Percentiles rank a stretch among this genome's conserved stretches.
Evolutionary conservation across 768 basidiomycete species (phyloP).

Genomic region (Amanita rimosa): DNA sequence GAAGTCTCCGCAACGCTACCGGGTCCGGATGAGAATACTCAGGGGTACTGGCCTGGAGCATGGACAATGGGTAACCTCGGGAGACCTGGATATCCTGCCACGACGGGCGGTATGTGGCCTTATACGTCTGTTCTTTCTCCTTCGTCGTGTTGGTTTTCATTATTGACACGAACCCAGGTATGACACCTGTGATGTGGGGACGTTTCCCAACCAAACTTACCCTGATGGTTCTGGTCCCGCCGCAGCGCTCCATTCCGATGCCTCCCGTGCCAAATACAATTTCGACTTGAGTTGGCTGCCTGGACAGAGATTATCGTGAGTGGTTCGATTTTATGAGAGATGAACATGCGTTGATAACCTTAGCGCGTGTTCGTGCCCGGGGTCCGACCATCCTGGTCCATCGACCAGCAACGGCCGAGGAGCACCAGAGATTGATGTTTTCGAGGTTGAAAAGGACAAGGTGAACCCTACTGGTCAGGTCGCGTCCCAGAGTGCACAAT

Average conservation of each 20-base stretch:
- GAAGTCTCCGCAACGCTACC: slow-evolving; percentile 56
- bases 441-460: slow-evolving; percentile 68
- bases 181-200: slow-evolving; percentile 65
- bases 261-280: slow-evolving; percentile 40
- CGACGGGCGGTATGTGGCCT: slow-evolving; percentile 78
- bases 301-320: slow-evolving; percentile 68
- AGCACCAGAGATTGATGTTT: slow-evolving; percentile 75
- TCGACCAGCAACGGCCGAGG: slow-evolving; percentile 41
- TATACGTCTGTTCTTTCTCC: slow-evolving; percentile 37
- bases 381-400: slow-evolving; percentile 74
- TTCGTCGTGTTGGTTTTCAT: too few species aligned
- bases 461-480: slow-evolving; percentile 30
- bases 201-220: slow-evolving; percentile 60
- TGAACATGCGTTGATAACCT: neutral
- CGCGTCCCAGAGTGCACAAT: slow-evolving; percentile 69
- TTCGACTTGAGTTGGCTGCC: slow-evolving; percentile 59
- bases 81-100: slow-evolving; percentile 68
- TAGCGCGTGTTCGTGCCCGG: slow-evolving; percentile 68
- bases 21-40: slow-evolving; percentile 40
- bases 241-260: slow-evolving; percentile 44
- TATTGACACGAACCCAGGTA: slow-evolving; percentile 1
- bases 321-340: slow-evolving; percentile 3
- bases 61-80: slow-evolving; percentile 91
- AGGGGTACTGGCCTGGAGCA: slow-evolving; percentile 66
- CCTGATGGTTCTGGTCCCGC: slow-evolving; percentile 41